phyloP scores from a whole-genome alignment of 1,284 basidiomycete species.

The Apiotrichum brassicae region DNA sequence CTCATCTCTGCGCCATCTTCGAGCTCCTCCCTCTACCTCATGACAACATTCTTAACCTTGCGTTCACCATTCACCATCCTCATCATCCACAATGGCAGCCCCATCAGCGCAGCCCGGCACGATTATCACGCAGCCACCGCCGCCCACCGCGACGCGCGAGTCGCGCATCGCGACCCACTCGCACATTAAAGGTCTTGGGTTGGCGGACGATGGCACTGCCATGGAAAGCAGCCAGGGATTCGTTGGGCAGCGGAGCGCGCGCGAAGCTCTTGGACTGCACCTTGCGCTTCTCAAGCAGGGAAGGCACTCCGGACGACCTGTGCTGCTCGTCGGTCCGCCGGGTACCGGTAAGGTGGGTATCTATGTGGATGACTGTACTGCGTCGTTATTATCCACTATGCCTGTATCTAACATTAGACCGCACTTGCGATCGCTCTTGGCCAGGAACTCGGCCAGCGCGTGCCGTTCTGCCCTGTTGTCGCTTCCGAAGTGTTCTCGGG shows the following conservation, averaged over 20 bases:
- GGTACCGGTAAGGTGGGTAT: slow-evolving; percentile 45
- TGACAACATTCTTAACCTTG: background rate
- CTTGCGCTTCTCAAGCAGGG: slow-evolving; percentile 39
- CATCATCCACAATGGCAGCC: slow-evolving; percentile 12
- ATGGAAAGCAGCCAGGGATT: slow-evolving; percentile 72
- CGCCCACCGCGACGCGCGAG: slow-evolving; percentile 43
- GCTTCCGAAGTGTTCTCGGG: slow-evolving; percentile 94
- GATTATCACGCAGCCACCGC: slow-evolving; percentile 43
- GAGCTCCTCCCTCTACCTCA: too few relatives aligned
- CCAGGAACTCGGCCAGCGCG: slow-evolving; percentile 88
- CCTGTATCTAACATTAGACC: slow-evolving; percentile 67
- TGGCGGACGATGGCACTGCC: slow-evolving; percentile 78
- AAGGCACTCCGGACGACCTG: slow-evolving; percentile 43
- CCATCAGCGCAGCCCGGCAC: slow-evolving; percentile 19
- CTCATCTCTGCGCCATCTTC: too few relatives aligned
- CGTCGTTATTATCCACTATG: too few relatives aligned
- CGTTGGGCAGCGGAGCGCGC: slow-evolving; percentile 79
- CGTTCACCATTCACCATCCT: background rate
- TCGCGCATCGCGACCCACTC: slow-evolving; percentile 46
- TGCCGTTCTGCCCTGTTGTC: slow-evolving; percentile 98
- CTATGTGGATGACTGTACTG: too few relatives aligned
- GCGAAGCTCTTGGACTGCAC: slow-evolving; percentile 60
- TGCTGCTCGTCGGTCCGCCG: slow-evolving; percentile 46
- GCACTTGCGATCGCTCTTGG: slow-evolving; percentile 89
- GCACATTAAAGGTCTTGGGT: slow-evolving; percentile 75